Conservation (phyloP, 768 basidiomycete species). For the Kondoa subrosea region DNA sequence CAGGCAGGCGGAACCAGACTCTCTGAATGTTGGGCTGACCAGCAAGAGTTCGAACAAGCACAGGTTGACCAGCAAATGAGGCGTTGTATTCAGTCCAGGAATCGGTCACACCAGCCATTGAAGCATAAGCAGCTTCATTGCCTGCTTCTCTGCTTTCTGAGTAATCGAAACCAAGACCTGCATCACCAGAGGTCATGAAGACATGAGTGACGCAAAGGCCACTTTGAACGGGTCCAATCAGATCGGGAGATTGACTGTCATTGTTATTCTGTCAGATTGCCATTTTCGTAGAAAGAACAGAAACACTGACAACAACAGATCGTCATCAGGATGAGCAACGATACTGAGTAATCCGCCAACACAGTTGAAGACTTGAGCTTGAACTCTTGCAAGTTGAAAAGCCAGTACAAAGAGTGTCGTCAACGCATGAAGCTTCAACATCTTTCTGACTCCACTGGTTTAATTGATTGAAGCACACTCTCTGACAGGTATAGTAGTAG, state of each 20-base stretch:
- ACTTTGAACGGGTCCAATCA: constrained; percentile 6
- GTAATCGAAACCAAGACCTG: constrained; percentile 16
- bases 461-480: no score
- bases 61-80: constrained; percentile 17
- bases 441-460: no score
- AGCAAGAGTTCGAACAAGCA: constrained; percentile 19
- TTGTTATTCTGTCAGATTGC: neutral
- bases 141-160: constrained; percentile 16
- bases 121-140: constrained; percentile 20
- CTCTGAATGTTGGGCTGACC: constrained; percentile 16
- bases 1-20: constrained; percentile 21
- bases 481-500: no score
- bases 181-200: constrained; percentile 21
- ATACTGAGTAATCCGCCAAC: neutral
- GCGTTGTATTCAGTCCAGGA: constrained; percentile 7
- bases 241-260: constrained; percentile 6
- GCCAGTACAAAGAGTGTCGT: neutral
- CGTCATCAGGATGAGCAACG: constrained; percentile 17
- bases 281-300: neutral
- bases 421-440: no score
- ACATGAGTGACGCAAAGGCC: constrained; percentile 15
- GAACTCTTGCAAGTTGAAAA: neutral
- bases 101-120: constrained; percentile 22
- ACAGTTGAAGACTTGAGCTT: constrained; percentile 3
- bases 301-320: constrained; percentile 17